These are phyloP conservation scores for Lithocarpus polystachyus DNA, from an alignment of 306 rosid genomes.

Conservation along the genomic window DNA sequence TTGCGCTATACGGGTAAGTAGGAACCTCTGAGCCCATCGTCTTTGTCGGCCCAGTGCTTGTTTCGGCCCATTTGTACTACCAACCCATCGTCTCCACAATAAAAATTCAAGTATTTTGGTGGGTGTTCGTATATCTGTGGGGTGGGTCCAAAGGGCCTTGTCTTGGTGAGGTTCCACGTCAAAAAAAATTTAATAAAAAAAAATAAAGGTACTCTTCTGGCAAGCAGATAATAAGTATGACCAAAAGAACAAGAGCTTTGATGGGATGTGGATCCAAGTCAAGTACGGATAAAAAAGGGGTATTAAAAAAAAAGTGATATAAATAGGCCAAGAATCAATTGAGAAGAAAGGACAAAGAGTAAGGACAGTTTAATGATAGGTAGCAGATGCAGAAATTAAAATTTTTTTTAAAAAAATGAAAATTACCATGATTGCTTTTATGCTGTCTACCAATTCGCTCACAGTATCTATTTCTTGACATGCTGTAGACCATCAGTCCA, in stretches of 20 bases:
- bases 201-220: background rate
- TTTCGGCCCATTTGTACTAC: too few relatives aligned
- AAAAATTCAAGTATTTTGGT: too few relatives aligned
- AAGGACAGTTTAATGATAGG: background rate
- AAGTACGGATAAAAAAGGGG: background rate
- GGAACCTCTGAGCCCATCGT: too few relatives aligned
- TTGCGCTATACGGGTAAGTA: too few relatives aligned
- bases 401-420: too few relatives aligned
- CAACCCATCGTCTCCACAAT: too few relatives aligned
- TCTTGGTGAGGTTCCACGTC: too few relatives aligned
- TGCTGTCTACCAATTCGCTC: conserved; percentile 93
- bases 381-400: background rate
- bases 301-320: background rate
- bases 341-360: conserved; percentile 8
- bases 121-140: too few relatives aligned
- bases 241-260: conserved; percentile 13
- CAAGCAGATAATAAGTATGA: background rate
- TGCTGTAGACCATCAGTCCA: conserved; percentile 85
- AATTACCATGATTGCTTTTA: conserved; percentile 92
- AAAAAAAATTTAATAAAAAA: background rate
- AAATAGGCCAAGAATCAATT: background rate
- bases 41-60: too few relatives aligned
- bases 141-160: too few relatives aligned
- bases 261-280: conserved; percentile 4
- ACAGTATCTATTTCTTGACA: conserved; percentile 83